These are phyloP conservation scores for Umbilicaria muhlenbergii DNA, from an alignment of 495 filamentous ascomycete genomes.

Conservation along the genomic window DNA sequence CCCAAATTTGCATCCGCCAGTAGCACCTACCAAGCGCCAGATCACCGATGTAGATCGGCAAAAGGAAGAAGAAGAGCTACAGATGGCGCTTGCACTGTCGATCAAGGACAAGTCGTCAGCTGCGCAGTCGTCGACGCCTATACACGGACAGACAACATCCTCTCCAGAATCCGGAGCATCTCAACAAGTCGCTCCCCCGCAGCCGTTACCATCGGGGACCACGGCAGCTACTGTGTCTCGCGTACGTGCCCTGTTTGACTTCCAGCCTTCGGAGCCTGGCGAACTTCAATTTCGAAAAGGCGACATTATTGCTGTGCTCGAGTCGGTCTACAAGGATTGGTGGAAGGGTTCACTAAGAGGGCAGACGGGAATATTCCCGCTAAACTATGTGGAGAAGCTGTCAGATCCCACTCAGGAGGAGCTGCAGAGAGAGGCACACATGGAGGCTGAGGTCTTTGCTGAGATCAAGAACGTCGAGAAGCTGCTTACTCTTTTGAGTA, in stretches of 20 bases:
- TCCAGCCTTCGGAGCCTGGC: conserved; percentile 80
- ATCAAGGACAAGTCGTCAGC: conserved; percentile 60
- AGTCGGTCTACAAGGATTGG: conserved; percentile 98
- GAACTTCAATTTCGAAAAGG: conserved; percentile 94
- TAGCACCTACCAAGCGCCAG: conserved; percentile 77
- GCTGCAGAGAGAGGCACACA: conserved; percentile 86
- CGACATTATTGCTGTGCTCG: conserved; percentile 91
- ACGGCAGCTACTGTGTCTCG: conserved; percentile 96
- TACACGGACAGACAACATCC: conserved; percentile 17
- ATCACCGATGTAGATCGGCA: conserved; percentile 82
- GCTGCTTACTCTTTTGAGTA: conserved; percentile 80
- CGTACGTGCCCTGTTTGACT: conserved; percentile 87
- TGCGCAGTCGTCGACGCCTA: conserved; percentile 14
- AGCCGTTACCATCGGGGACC: conserved; percentile 48
- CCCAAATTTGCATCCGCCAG: conserved; percentile 81
- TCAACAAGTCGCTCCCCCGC: conserved; percentile 25
- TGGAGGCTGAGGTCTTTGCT: conserved; percentile 94
- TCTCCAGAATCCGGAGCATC: conserved; percentile 22
- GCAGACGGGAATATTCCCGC: conserved; percentile 91
- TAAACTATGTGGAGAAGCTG: conserved; percentile 98
- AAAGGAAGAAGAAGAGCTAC: conserved; percentile 94
- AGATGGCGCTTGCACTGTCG: conserved; percentile 86
- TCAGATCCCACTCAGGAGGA: conserved; percentile 90
- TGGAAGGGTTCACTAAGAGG: conserved; percentile 93
- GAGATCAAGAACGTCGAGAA: conserved; percentile 99